Evolutionary conservation across 441 rosid genomes (phyloP), one percentile per base, ranked within the genome.

Genomic region (Erodium chrysanthum): DNA sequence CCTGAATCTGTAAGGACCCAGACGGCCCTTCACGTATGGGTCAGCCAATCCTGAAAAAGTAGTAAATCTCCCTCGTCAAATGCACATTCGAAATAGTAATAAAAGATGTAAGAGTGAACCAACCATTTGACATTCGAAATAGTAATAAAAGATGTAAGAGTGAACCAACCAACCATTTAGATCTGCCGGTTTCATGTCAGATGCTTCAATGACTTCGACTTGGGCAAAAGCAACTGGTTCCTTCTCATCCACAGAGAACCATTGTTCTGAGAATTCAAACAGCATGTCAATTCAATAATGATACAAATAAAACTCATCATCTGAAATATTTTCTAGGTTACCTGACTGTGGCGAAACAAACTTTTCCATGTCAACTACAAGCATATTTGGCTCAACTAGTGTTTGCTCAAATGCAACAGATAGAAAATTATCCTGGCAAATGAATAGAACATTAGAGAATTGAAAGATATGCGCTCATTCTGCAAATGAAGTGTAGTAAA

Each of bases 371-470:
- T 93, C 96, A 76, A 84, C 96, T 27, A 94, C 96, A 67, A 94
- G 88, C 96, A 91, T 94, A 78, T 94, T 94, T 56, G 98, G 98
- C 98, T 89, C 89, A 50, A 91, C 96, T 54, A 94, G 93, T 3
- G 96, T 86, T 84, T 94, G 89, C 83, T 89, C 96, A 82, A 94
- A 91, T 68, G 97, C 98, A 48, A 82, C 65, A 6, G 87, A 86
- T 60, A 94, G 78, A 65, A 94, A 95, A 72, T 88, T 89, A 70
- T 94, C 98, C 97, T 91, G 73, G 60, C 23, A 48, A 78, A 72
- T 66, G 65, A 73, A 69, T 78, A 10, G 5, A 58, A n/a, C 5
- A 27, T 18, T 37, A 65, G 64, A 79, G 75, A 68, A 29, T 77
- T 18, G 27, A 65, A 27, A 60, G 12, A 50, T n/a, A 0, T 15